These are phyloP conservation scores for Trametes elegans DNA, from an alignment of 768 basidiomycete genomes.

Conservation along the genomic window DNA sequence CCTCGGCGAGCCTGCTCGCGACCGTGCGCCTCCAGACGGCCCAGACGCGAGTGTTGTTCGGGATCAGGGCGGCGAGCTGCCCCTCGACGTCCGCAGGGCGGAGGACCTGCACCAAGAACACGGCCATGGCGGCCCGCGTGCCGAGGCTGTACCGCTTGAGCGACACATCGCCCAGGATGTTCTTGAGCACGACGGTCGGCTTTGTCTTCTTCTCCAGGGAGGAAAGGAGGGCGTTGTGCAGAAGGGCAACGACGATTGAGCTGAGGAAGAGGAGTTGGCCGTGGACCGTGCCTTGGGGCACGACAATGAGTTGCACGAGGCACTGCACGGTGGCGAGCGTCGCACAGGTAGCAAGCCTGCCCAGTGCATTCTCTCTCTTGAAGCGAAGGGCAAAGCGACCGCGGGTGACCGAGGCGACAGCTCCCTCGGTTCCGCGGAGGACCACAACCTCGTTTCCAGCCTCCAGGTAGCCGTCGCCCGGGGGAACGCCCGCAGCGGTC, in stretches of 20 bases:
- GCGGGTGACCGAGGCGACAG: constrained; percentile 12
- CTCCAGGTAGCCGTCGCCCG: constrained; percentile 14
- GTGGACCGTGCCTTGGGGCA: constrained; percentile 12
- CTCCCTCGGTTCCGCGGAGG: constrained; percentile 9
- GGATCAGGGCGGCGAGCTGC: constrained; percentile 6
- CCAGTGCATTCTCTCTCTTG: neutral
- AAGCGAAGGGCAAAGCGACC: constrained; percentile 11
- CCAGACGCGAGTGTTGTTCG: constrained; percentile 12
- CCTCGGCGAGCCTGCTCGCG: neutral
- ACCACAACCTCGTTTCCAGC: constrained; percentile 8
- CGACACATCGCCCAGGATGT: neutral
- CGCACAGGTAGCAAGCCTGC: neutral
- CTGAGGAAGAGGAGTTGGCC: constrained; percentile 15
- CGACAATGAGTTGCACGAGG: constrained; percentile 13
- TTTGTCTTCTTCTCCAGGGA: constrained; percentile 2
- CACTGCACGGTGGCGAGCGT: constrained; percentile 7
- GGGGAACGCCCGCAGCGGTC: constrained; percentile 2
- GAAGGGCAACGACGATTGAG: constrained; percentile 12
- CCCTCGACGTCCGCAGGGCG: neutral
- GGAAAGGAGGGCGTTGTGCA: constrained; percentile 7
- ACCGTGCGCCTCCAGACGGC: constrained; percentile 3
- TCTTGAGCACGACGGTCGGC: constrained; percentile 3
- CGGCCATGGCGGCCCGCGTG: constrained; percentile 4
- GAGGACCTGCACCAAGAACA: constrained; percentile 6
- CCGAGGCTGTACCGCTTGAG: constrained; percentile 10